Evolutionary conservation across 2,329 filamentous ascomycete genomes (phyloP), one percentile per base, ranked within the genome.

Genomic region (Dactylellina drechsleri): DNA sequence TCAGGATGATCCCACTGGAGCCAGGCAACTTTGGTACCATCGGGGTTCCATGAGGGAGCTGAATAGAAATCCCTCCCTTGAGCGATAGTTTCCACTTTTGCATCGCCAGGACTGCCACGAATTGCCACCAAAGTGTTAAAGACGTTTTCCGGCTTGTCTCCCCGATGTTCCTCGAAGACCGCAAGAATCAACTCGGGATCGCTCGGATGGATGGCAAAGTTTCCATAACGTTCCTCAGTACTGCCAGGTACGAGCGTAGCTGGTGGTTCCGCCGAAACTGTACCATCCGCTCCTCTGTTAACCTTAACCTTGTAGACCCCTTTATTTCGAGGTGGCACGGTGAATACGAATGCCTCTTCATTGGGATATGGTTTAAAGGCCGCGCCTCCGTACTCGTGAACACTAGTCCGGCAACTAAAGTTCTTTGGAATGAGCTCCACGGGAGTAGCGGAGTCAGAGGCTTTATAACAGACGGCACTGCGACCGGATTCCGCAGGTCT

Each of bases 1-100:
- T 85, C 82, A 0, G 85, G 86, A 76, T 87, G 85, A 16, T 84
- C 80, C 86, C 86, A 88, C 71, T 87, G 83, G 12, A 85, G 81
- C 86, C 86, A 87, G n/a, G 80, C 82, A 26, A 87, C 76, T 58
- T 82, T 83, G 5, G 79, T 81, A 0, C 85, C 84, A 73, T 85
- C 83, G 0, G 80, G 82, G 71, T 83, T 85, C 76, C 85, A 87
- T 15, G 83, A 83, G 0, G 86, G 85, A 20, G 83, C 82, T 20
- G 82, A 83, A 78, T 87, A 87, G 60, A 87, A 87, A 77, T 87
- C 86, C 1, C 85, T 83, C 0, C 83, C 85, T 4, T 81, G 73
- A 0, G 82, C 81, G 2, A 86, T 77, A 0, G 83, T 78, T 28
- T 79, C 81, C 1, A 84, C 81, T 7, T 82, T 79, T 0, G 78